Base-by-base conservation (phyloP, 306 rosid genomes). In the Styphnolobium japonicum region DNA sequence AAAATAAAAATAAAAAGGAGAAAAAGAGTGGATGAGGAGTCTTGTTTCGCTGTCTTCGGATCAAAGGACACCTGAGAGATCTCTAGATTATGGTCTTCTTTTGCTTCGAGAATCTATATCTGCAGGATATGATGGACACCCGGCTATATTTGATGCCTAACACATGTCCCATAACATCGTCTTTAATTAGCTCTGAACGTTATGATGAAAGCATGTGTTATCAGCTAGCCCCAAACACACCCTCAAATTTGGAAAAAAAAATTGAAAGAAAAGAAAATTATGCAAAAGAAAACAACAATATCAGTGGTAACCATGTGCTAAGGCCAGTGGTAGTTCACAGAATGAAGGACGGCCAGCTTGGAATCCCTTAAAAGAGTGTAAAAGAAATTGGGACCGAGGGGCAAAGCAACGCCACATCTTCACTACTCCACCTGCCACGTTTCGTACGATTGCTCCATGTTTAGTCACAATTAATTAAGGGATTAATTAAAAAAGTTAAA, bases 301-400 rank as follows among this genome's bases (percentile, higher is more conserved):
- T n/a, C 22, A 75, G 73, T 75, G 86, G 82, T 39, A 31, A 34
- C 40, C 89, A 85, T 65, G 91, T 85, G 89, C 82, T 46, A 46
- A 72, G 80, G 86, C 63, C n/a, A 56, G 81, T 49, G 73, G 83
- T 46, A 29, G 69, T 37, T 76, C 31, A 36, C 53, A 48, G 57
- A 69, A 39, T 14, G 75, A 51, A 75, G 71, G 73, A 77, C 66
- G 55, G 71, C 80, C 85, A 52, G 69, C 75, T 80, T 76, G 81
- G 85, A 75, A 81, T 77, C 71, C 82, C 77, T 64, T 2, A 55
- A 75, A 75, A 81, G 56, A 22, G 33, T n/a, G 75, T 39, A 66
- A 22, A 67, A 31, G 76, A 74, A 36, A 67, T 37, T 16, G 42
- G 18, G 37, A 7, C n/a, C 10, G 34, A 75, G 51, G 84, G 71